phyloP scores from a whole-genome alignment of 2,329 filamentous ascomycete species.

The Exophiala sp. region DNA sequence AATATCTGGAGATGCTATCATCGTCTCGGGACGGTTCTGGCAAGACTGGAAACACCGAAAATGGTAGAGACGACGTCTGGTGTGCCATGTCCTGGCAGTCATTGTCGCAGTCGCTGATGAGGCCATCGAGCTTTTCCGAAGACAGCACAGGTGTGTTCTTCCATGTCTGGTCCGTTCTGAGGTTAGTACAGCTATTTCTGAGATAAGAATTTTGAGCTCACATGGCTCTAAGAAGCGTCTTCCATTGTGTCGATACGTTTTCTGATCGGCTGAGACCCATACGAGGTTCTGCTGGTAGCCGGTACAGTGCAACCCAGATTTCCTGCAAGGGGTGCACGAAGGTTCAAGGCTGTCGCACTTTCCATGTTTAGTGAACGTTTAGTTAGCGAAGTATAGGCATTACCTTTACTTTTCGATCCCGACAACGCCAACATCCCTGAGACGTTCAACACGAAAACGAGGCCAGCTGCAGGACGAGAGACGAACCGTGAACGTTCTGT shows the following conservation, averaged over 20 bases:
- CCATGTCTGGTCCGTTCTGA: neutral
- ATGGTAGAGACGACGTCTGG: neutral
- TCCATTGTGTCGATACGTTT: constrained; percentile 1
- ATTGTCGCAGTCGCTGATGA: neutral
- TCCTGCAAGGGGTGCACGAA: neutral
- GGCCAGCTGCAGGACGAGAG: neutral
- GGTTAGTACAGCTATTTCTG: neutral
- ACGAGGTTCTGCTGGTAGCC: constrained; percentile 5
- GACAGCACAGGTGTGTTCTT: neutral
- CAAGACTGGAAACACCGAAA: neutral
- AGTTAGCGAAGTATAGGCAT: neutral
- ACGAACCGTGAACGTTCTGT: neutral
- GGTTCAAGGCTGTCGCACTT: constrained; percentile 1
- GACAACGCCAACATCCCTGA: constrained; percentile 1
- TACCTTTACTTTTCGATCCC: constrained; percentile 1
- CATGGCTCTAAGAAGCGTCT: constrained; percentile 2
- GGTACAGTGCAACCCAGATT: neutral
- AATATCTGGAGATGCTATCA: neutral
- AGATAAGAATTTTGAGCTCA: neutral
- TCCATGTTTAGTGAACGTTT: neutral
- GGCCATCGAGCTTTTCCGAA: neutral
- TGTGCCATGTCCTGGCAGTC: neutral
- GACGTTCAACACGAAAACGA: neutral
- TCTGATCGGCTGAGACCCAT: constrained; percentile 4
- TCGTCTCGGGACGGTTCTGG: neutral